phyloP scores from a whole-genome alignment of 1,139 yeast genomes.

The Entelexis sorbosivorans region DNA sequence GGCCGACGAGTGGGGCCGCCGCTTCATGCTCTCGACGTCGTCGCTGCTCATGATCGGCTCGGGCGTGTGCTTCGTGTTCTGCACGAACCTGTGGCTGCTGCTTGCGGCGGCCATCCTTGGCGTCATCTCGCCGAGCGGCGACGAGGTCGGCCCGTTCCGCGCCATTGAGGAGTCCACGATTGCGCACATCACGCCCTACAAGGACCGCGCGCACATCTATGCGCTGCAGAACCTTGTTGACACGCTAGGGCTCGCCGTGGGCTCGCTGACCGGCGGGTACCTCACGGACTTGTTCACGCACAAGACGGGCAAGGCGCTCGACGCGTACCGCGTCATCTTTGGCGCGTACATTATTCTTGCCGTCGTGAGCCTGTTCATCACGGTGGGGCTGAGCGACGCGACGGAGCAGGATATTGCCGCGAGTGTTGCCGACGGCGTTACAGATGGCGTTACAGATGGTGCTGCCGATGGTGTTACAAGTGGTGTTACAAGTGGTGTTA shows the following conservation, averaged over 20 bases:
- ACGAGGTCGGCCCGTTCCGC: conserved; percentile 87
- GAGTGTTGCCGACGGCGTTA: neutral
- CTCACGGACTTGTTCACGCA: conserved; percentile 39
- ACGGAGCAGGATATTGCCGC: conserved; percentile 37
- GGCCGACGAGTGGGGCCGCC: conserved; percentile 66
- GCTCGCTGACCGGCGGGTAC: conserved; percentile 56
- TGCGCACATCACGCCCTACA: conserved; percentile 64
- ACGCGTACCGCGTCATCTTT: conserved; percentile 52
- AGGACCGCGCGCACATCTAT: conserved; percentile 60
- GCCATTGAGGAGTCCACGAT: conserved; percentile 78
- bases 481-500: neutral
- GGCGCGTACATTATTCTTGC: conserved; percentile 49
- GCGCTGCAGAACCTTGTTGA: conserved; percentile 61
- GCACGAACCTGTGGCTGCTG: conserved; percentile 43
- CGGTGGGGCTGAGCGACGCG: conserved; percentile 43
- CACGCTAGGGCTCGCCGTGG: conserved; percentile 65
- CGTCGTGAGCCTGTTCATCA: conserved; percentile 41
- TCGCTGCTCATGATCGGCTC: conserved; percentile 58
- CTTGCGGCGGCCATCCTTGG: conserved; percentile 56
- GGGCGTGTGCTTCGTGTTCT: conserved; percentile 52
- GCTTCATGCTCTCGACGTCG: conserved; percentile 55
- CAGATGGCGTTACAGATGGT: neutral
- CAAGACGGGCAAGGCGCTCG: conserved; percentile 28
- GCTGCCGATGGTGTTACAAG: neutral
- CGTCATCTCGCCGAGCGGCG: conserved; percentile 80